A percentile compares a stretch with the other conserved stretches of the same genome.
phyloP scores from a whole-genome alignment of 1,139 yeast genomes.

The Tardiomyces blankii region DNA sequence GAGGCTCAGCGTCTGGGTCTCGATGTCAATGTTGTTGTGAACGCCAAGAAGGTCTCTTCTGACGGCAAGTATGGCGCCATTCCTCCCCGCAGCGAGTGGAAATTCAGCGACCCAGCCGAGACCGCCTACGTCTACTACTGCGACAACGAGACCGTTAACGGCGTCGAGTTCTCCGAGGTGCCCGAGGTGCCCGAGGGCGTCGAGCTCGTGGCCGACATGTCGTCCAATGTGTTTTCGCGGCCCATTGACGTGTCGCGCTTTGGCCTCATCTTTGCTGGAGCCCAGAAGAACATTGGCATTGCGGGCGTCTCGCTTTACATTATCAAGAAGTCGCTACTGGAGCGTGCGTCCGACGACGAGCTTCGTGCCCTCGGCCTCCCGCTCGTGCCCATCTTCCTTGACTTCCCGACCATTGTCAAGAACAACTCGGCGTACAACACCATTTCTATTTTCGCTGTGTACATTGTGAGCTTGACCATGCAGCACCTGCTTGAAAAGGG shows the following conservation, averaged over 20 bases:
- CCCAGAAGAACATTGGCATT: slow-evolving; percentile 92
- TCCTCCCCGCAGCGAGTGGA: slow-evolving; percentile 61
- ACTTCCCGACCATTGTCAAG: slow-evolving; percentile 73
- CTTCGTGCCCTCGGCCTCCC: slow-evolving; percentile 53
- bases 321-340: slow-evolving; percentile 66
- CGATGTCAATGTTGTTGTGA: slow-evolving; percentile 57
- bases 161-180: slow-evolving; percentile 62
- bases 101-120: slow-evolving; percentile 32
- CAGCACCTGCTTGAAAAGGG: slow-evolving; percentile 52
- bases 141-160: slow-evolving; percentile 95
- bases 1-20: slow-evolving; percentile 82
- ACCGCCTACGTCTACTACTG: slow-evolving; percentile 83
- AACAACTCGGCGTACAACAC: slow-evolving; percentile 94
- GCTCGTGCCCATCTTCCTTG: slow-evolving; percentile 77
- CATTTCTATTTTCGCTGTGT: slow-evolving; percentile 84
- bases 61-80: slow-evolving; percentile 53
- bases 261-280: slow-evolving; percentile 81
- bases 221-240: slow-evolving; percentile 82
- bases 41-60: slow-evolving; percentile 39
- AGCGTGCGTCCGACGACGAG: slow-evolving; percentile 54
- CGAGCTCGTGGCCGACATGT: slow-evolving; percentile 87
- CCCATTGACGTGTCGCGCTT: slow-evolving; percentile 69
- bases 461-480: slow-evolving; percentile 71
- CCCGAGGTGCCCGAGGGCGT: slow-evolving; percentile 52
- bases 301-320: slow-evolving; percentile 92